phyloP scores from a whole-genome alignment of 768 basidiomycete species.

The Boletus vinaceobasis region DNA sequence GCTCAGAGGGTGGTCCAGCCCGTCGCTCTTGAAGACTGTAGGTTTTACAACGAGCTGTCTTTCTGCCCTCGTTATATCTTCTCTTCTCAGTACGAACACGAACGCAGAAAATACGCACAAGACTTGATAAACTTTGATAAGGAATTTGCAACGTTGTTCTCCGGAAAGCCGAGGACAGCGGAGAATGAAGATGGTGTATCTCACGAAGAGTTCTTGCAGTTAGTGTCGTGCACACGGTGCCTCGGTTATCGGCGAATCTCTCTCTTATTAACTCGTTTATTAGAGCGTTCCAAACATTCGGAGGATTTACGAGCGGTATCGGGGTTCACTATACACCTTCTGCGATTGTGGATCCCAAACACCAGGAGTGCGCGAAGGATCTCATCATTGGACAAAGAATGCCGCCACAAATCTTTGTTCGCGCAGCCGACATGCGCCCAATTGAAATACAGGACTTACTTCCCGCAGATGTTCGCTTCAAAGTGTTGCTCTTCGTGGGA shows the following conservation, averaged over 20 bases:
- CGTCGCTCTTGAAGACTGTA: constrained; percentile 40
- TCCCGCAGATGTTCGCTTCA: constrained; percentile 38
- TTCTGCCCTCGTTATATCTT: not conserved
- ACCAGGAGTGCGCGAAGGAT: constrained; percentile 30
- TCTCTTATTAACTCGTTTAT: not conserved
- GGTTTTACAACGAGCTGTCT: constrained; percentile 1
- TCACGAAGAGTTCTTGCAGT: constrained; percentile 37
- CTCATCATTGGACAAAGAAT: constrained; percentile 40
- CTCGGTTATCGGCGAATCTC: not conserved
- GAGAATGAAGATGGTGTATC: constrained; percentile 33
- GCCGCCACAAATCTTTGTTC: constrained; percentile 34
- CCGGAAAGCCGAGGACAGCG: constrained; percentile 56
- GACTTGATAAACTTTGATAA: constrained; percentile 73
- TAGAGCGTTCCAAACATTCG: constrained; percentile 38
- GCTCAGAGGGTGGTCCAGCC: constrained; percentile 39
- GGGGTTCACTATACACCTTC: constrained; percentile 41
- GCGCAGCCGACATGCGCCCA: constrained; percentile 35
- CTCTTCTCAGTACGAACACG: constrained; percentile 58
- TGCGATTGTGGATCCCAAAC: constrained; percentile 30
- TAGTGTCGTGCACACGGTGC: not conserved
- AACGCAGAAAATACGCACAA: constrained; percentile 65
- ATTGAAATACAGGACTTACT: constrained; percentile 41
- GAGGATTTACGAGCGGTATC: constrained; percentile 36
- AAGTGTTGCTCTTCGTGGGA: constrained; percentile 37
- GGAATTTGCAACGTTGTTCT: constrained; percentile 62